These are phyloP conservation scores for Neurospora sp. DNA, from an alignment of 495 filamentous ascomycete genomes.

Conservation along the genomic window DNA sequence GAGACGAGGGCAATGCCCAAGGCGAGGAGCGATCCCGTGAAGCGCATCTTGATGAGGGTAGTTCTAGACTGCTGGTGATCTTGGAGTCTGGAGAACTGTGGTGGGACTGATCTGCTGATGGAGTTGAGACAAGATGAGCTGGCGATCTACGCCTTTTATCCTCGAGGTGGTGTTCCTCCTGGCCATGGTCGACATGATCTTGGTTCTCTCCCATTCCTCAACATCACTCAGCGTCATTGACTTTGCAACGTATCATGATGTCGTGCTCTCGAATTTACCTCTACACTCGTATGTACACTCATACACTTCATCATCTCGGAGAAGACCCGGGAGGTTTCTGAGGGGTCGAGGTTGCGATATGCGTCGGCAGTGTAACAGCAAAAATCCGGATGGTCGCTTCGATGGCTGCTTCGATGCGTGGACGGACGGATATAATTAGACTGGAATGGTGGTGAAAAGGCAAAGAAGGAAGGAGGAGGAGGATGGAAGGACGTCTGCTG, in stretches of 20 bases:
- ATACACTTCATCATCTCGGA: neutral
- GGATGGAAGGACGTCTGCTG: neutral
- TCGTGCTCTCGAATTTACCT: neutral
- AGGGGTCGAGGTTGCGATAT: neutral
- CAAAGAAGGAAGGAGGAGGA: neutral
- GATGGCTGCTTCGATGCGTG: neutral
- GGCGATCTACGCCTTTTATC: neutral
- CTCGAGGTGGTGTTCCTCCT: neutral
- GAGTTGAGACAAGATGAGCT: neutral
- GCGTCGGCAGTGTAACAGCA: neutral
- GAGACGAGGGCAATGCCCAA: constrained; percentile 23
- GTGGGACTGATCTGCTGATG: neutral
- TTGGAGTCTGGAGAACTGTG: neutral
- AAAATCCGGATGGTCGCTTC: neutral
- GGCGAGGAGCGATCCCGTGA: constrained; percentile 14
- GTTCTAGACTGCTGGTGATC: neutral
- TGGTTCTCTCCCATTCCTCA: neutral
- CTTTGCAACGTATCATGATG: neutral
- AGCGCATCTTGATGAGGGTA: constrained; percentile 23
- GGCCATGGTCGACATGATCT: neutral
- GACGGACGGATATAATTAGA: neutral
- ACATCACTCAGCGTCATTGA: neutral
- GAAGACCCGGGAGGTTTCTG: neutral
- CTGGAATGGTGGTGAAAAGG: neutral
- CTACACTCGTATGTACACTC: neutral